phyloP scores from a whole-genome alignment of 1,284 basidiomycete genomes.

The Inonotus obliquus region DNA sequence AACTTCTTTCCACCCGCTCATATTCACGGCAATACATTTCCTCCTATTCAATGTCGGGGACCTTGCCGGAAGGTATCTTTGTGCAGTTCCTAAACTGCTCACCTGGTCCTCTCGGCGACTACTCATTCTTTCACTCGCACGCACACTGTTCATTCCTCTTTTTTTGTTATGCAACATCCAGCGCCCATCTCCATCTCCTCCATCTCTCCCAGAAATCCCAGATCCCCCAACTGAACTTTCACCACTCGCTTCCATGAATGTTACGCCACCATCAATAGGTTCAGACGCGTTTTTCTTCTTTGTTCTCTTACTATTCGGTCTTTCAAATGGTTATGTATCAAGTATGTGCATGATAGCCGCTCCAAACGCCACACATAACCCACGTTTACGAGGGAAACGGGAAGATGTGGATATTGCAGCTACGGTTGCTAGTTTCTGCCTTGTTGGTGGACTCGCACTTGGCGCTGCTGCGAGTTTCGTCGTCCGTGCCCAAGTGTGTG shows the following conservation, averaged over 20 bases:
- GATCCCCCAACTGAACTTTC: not conserved
- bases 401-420: conserved; percentile 83
- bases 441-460: conserved; percentile 69
- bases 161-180: conserved; percentile 83
- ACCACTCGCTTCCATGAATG: not conserved
- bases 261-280: conserved; percentile 47
- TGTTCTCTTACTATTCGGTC: conserved; percentile 68
- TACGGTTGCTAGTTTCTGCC: conserved; percentile 72
- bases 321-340: conserved; percentile 72
- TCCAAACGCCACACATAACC: conserved; percentile 69
- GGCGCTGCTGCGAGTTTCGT: conserved; percentile 79
- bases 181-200: conserved; percentile 30
- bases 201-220: conserved; percentile 1
- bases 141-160: conserved; percentile 78
- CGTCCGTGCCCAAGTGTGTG: conserved; percentile 61
- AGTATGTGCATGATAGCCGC: conserved; percentile 70
- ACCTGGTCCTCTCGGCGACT: conserved; percentile 65
- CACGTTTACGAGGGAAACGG: conserved; percentile 51
- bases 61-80: conserved; percentile 70
- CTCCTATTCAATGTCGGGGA: conserved; percentile 75
- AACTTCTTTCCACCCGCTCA: conserved; percentile 45
- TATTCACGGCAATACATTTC: conserved; percentile 72
- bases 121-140: conserved; percentile 56
- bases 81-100: conserved; percentile 59
- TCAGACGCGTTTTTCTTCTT: conserved; percentile 75